phyloP scores from a whole-genome alignment of 2,329 filamentous ascomycete genomes.

The Cordyceps pruinosa region DNA sequence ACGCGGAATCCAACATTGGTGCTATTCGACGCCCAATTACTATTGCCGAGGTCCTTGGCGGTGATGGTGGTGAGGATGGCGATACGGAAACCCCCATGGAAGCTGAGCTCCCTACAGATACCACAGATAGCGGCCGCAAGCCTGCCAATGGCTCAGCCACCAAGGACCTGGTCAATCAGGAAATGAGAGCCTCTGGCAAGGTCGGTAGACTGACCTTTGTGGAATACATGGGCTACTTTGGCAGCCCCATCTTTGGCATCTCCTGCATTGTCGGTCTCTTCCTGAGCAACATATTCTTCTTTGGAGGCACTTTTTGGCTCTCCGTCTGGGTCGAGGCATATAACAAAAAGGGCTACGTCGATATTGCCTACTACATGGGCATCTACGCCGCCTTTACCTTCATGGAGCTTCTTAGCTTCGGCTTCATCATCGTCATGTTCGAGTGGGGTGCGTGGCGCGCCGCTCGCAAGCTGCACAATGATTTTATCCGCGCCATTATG shows the following conservation, averaged over 20 bases:
- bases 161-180: slow-evolving; percentile 40
- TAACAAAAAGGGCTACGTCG: slow-evolving; percentile 33
- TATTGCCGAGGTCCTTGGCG: slow-evolving; percentile 31
- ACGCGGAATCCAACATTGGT: slow-evolving; percentile 38
- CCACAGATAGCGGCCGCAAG: slow-evolving; percentile 27
- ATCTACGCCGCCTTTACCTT: slow-evolving; percentile 43
- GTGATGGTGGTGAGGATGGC: slow-evolving; percentile 28
- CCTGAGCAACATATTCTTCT: slow-evolving; percentile 34
- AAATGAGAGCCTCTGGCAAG: slow-evolving; percentile 40
- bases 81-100: slow-evolving; percentile 23
- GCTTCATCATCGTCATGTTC: slow-evolving; percentile 38
- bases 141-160: slow-evolving; percentile 28
- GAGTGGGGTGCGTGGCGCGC: slow-evolving; percentile 52
- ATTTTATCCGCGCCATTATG: slow-evolving; percentile 46
- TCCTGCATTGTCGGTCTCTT: slow-evolving; percentile 33
- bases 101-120: slow-evolving; percentile 21
- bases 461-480: slow-evolving; percentile 44
- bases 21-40: slow-evolving; percentile 38
- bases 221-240: slow-evolving; percentile 46
- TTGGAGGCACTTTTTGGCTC: slow-evolving; percentile 41
- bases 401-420: slow-evolving; percentile 36
- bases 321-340: slow-evolving; percentile 49
- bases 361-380: slow-evolving; percentile 45
- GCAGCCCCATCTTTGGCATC: slow-evolving; percentile 36
- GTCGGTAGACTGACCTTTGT: slow-evolving; percentile 39